Conservation (phyloP, 345 rosid species). For the thale cress (Arabidopsis thaliana) region TAIR10.1 NC_003074.8:1176001-1176500, state of each 20-base stretch:
- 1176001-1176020: no score
- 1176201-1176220: no score
- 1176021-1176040: neutral
- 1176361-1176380: neutral
- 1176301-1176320: neutral
- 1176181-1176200: no score
- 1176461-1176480: constrained; percentile 40
- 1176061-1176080: neutral
- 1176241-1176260: constrained; percentile 7
- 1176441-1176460: constrained; percentile 31
- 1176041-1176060: neutral
- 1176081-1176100: neutral
- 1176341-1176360: constrained; percentile 37
- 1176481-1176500: constrained; percentile 40
- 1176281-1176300: neutral
- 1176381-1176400: neutral
- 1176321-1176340: constrained; percentile 39
- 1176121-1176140: neutral
- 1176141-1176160: no score
- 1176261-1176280: neutral
- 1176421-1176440: no score
- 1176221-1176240: constrained; percentile 16
- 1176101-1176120: neutral
- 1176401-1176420: no score
- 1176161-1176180: no score